Evolutionary conservation across 306 rosid species (phyloP).

Genomic region (Sindora glabra): DNA sequence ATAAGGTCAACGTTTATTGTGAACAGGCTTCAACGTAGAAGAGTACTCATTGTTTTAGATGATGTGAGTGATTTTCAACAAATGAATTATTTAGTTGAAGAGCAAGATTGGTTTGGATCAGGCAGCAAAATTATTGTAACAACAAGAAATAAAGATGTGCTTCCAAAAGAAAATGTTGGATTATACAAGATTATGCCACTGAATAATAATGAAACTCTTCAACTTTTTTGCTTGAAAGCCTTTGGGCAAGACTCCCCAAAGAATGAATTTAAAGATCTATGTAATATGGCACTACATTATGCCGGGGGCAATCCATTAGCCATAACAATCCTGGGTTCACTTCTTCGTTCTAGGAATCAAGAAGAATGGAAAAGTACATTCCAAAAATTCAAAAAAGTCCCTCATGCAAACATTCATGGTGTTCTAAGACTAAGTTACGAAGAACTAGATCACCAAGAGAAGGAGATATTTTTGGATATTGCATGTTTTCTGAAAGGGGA

Average conservation of each 20-base stretch:
- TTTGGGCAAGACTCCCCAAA: neutral
- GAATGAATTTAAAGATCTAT: neutral
- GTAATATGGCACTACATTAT: neutral
- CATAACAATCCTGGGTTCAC: constrained; percentile 24
- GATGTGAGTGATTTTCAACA: neutral
- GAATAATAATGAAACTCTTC: constrained; percentile 15
- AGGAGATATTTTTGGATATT: constrained; percentile 17
- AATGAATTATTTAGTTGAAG: neutral
- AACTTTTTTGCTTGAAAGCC: constrained; percentile 19
- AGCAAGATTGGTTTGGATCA: neutral
- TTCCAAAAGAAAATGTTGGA: neutral
- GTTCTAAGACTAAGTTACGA: constrained; percentile 16
- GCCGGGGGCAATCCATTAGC: constrained; percentile 25
- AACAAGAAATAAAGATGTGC: constrained; percentile 6
- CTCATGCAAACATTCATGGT: neutral
- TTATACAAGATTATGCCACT: constrained; percentile 8
- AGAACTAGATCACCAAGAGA: constrained; percentile 7
- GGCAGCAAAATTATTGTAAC: constrained; percentile 6
- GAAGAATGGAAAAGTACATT: constrained; percentile 18
- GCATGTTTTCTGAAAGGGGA: constrained; percentile 18
- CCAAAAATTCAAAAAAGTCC: neutral
- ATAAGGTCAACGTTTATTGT: neutral
- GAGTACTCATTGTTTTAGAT: constrained; percentile 9
- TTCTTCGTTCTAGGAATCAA: neutral
- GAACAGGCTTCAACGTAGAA: neutral